Percentiles rank a stretch among this genome's conserved stretches.
Evolutionary conservation across 148 eudicot species (phyloP).

Genomic region (Rhododendron griersonianum): DNA sequence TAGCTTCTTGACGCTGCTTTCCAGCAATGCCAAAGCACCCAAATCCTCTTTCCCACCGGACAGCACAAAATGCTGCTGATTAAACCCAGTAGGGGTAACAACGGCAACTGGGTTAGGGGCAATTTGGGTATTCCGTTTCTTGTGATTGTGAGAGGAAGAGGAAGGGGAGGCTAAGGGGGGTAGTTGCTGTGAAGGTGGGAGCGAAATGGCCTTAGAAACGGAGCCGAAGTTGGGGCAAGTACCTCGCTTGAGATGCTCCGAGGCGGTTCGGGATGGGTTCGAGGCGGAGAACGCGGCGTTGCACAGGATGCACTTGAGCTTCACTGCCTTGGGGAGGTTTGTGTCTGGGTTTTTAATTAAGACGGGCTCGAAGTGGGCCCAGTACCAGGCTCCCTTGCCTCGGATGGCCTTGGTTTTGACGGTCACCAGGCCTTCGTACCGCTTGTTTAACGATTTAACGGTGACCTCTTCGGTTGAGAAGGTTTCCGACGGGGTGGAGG

Average conservation of each 20-base stretch:
- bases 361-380: slow-evolving; percentile 19
- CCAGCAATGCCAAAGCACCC: slow-evolving; percentile 21
- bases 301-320: slow-evolving; percentile 21
- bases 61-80: slow-evolving; percentile 11
- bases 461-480: slow-evolving; percentile 5
- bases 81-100: background rate
- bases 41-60: slow-evolving; percentile 22
- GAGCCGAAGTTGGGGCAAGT: slow-evolving; percentile 20
- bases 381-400: slow-evolving; percentile 23
- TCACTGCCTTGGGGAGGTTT: slow-evolving; percentile 13
- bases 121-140: slow-evolving; percentile 5
- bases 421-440: slow-evolving; percentile 14
- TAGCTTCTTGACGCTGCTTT: slow-evolving; percentile 18
- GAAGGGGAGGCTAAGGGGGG: slow-evolving; percentile 6
- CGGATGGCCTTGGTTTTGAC: slow-evolving; percentile 9
- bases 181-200: background rate
- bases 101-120: background rate
- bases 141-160: slow-evolving; percentile 10
- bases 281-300: slow-evolving; percentile 12
- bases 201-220: background rate
- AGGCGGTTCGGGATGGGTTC: slow-evolving; percentile 18
- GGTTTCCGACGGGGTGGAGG: slow-evolving; percentile 12
- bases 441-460: slow-evolving; percentile 15
- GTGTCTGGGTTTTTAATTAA: slow-evolving; percentile 9
- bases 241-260: slow-evolving; percentile 17